A percentile compares a stretch with the other conserved stretches of the same genome.
Conservation (phyloP, 2,329 filamentous ascomycete species). For the Leptographium wingfieldii region DNA sequence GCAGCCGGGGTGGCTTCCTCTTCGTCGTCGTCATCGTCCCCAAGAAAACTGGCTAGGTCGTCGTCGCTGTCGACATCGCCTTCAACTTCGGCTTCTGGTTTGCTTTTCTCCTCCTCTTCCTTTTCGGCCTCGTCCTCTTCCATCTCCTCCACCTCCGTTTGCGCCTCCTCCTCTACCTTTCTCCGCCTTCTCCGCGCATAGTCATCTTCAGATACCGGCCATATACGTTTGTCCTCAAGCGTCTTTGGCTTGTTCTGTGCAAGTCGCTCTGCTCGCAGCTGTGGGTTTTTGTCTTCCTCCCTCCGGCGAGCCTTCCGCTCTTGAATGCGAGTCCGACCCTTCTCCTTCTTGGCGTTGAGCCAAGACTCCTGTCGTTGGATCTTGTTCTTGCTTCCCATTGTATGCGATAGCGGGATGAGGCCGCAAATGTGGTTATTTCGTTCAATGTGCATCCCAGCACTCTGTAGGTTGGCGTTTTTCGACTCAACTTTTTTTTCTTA, state of each 20-base stretch:
- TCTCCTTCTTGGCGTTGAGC: slow-evolving; percentile 49
- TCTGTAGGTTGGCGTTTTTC: neutral
- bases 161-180: slow-evolving; percentile 30
- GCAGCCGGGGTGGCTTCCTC: slow-evolving; percentile 20
- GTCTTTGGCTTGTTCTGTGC: slow-evolving; percentile 69
- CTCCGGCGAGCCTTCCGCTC: slow-evolving; percentile 67
- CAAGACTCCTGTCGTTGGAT: slow-evolving; percentile 65
- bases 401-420: neutral
- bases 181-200: slow-evolving; percentile 44
- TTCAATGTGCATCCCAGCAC: neutral
- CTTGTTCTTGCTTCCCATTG: slow-evolving; percentile 50
- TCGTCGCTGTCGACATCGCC: slow-evolving; percentile 38
- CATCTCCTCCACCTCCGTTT: slow-evolving; percentile 29
- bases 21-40: slow-evolving; percentile 19
- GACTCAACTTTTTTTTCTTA: slow-evolving; percentile 1
- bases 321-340: slow-evolving; percentile 54
- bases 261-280: slow-evolving; percentile 58
- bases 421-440: neutral
- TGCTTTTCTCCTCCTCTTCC: slow-evolving; percentile 32
- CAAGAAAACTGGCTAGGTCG: slow-evolving; percentile 17
- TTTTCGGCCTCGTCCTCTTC: slow-evolving; percentile 31
- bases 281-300: slow-evolving; percentile 74
- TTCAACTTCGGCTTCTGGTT: slow-evolving; percentile 26
- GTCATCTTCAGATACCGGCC: slow-evolving; percentile 62
- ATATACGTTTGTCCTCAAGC: slow-evolving; percentile 77